These are phyloP conservation scores for Puccinia coronata DNA, from an alignment of 1,284 basidiomycete species.

Conservation along the genomic window DNA sequence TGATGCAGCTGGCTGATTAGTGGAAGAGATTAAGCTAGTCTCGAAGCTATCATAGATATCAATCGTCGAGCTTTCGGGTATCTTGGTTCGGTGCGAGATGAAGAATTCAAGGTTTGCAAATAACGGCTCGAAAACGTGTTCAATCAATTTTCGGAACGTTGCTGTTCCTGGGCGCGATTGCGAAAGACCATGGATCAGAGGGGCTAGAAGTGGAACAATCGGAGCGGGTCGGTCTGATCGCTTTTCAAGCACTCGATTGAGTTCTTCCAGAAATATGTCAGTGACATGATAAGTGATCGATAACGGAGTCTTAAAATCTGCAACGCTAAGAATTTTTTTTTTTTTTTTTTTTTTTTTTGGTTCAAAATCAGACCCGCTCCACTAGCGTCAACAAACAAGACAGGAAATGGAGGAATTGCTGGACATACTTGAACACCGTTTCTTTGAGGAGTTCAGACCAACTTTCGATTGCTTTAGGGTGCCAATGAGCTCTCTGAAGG, in stretches of 20 bases:
- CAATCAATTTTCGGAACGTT: slow-evolving; percentile 28
- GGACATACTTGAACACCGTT: slow-evolving; percentile 56
- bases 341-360: neutral
- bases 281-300: slow-evolving; percentile 81
- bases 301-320: slow-evolving; percentile 72
- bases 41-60: slow-evolving; percentile 25
- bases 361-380: neutral
- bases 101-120: slow-evolving; percentile 31
- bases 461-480: slow-evolving; percentile 63
- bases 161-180: slow-evolving; percentile 34
- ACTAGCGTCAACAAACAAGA: neutral
- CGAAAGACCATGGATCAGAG: slow-evolving; percentile 25
- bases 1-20: neutral
- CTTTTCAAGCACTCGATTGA: slow-evolving; percentile 69
- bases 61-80: slow-evolving; percentile 30
- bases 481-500: slow-evolving; percentile 73
- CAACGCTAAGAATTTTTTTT: slow-evolving; percentile 61
- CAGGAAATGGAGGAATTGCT: neutral
- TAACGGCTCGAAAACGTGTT: slow-evolving; percentile 26
- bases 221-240: neutral
- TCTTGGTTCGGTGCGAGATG: neutral
- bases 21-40: neutral
- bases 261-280: slow-evolving; percentile 87
- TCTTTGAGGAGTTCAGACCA: slow-evolving; percentile 71
- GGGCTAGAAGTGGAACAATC: slow-evolving; percentile 21